Percentiles rank a stretch among this genome's conserved stretches.
phyloP scores from a whole-genome alignment of 2,329 filamentous ascomycete species.

The Coniella vitis region DNA sequence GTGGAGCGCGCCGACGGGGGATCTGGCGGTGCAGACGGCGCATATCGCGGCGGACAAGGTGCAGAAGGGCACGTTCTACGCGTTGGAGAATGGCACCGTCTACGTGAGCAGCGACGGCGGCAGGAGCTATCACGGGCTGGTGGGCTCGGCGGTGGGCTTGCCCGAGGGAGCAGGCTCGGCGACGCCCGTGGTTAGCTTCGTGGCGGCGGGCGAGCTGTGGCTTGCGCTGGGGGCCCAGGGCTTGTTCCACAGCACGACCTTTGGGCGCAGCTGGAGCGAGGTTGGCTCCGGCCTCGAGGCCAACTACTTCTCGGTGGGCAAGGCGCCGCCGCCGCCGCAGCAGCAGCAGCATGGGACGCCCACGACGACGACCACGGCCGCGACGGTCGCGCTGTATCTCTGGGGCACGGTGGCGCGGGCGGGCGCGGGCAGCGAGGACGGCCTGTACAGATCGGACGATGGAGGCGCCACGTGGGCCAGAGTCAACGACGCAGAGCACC shows the following conservation, averaged over 20 bases:
- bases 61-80: constrained; percentile 2
- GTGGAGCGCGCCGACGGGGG: constrained; percentile 2
- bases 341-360: no score
- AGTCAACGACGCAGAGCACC: constrained; percentile 5
- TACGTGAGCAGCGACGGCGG: constrained; percentile 7
- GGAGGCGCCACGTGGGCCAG: constrained; percentile 1
- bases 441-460: constrained; percentile 6
- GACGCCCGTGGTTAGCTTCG: constrained; percentile 5
- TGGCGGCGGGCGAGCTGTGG: constrained; percentile 6
- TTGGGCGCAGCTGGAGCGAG: not conserved
- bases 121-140: not conserved
- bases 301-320: constrained; percentile 6
- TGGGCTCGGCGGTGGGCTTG: not conserved
- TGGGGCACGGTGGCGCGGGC: constrained; percentile 1
- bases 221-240: constrained; percentile 1
- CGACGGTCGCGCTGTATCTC: not conserved
- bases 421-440: not conserved
- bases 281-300: not conserved
- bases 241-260: constrained; percentile 5
- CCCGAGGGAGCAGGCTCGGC: not conserved
- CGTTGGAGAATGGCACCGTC: constrained; percentile 2
- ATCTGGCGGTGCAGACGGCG: constrained; percentile 1
- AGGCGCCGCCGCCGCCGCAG: not conserved
- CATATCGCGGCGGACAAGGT: not conserved
- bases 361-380: not conserved